These are phyloP conservation scores for Ziziphus jujuba DNA, from an alignment of 306 rosid species.

Conservation along the genomic window DNA sequence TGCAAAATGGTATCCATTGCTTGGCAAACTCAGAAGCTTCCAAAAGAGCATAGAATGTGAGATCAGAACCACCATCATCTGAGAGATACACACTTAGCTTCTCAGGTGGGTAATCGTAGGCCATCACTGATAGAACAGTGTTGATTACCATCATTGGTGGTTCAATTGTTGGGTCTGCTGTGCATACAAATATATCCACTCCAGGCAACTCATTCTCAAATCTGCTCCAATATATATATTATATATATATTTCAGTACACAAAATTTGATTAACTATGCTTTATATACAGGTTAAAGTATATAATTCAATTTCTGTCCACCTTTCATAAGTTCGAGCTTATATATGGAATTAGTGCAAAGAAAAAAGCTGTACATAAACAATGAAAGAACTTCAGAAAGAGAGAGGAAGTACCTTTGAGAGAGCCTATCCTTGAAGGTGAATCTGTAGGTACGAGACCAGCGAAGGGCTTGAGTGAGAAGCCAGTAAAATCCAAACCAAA, in stretches of 20 bases:
- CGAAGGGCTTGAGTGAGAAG: constrained; percentile 59
- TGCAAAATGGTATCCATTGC: constrained; percentile 84
- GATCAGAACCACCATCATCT: constrained; percentile 68
- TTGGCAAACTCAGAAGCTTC: constrained; percentile 71
- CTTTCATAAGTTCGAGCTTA: too few species aligned
- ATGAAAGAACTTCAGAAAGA: too few species aligned
- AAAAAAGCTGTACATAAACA: too few species aligned
- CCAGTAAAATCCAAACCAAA: constrained; percentile 89
- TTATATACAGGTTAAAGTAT: too few species aligned
- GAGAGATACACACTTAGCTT: constrained; percentile 78
- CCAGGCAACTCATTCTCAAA: constrained; percentile 48
- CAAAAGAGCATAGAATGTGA: constrained; percentile 61
- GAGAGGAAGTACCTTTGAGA: constrained; percentile 47
- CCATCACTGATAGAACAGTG: constrained; percentile 76
- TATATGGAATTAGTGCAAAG: too few species aligned
- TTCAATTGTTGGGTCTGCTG: constrained; percentile 73
- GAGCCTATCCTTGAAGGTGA: constrained; percentile 56
- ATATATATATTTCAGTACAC: too few species aligned
- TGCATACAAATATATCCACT: constrained; percentile 84
- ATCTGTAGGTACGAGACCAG: constrained; percentile 59
- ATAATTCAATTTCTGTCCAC: too few species aligned
- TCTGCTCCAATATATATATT: too few species aligned
- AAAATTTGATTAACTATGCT: too few species aligned
- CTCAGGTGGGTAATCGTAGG: constrained; percentile 69
- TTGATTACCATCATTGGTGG: constrained; percentile 76